A percentile compares a stretch with the other conserved stretches of the same genome.
Conservation (phyloP, 31 red algal genomes). For the Bonnemaisonia californica region DNA sequence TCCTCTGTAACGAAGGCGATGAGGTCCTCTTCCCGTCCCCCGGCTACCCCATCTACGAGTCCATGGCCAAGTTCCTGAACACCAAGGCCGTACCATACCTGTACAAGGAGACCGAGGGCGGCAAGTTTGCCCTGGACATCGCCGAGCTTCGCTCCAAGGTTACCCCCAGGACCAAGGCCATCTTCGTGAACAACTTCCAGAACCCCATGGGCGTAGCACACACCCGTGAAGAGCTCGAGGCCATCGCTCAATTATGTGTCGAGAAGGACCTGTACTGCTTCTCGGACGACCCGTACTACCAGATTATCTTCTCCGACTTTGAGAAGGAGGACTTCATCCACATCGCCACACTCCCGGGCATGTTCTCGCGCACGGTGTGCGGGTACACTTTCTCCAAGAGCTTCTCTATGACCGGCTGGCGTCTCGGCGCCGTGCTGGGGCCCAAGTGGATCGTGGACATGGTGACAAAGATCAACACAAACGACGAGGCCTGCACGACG, state of each 20-base stretch:
- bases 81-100: slow-evolving; percentile 69
- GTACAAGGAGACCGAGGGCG: slow-evolving; percentile 63
- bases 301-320: slow-evolving; percentile 73
- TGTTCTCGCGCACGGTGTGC: slow-evolving; percentile 74
- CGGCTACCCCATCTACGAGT: slow-evolving; percentile 87
- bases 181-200: slow-evolving; percentile 84
- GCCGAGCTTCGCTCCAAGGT: slow-evolving; percentile 48
- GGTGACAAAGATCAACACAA: slow-evolving; percentile 69
- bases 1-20: slow-evolving; percentile 77
- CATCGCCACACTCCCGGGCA: slow-evolving; percentile 72
- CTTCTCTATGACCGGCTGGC: slow-evolving; percentile 96
- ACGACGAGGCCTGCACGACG: slow-evolving; percentile 79
- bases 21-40: slow-evolving; percentile 88
- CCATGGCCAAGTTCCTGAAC: slow-evolving; percentile 63
- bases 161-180: slow-evolving; percentile 64
- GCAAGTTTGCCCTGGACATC: slow-evolving; percentile 57
- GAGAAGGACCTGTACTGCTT: slow-evolving; percentile 75
- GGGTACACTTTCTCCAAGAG: slow-evolving; percentile 90
- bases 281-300: slow-evolving; percentile 87
- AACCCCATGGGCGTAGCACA: slow-evolving; percentile 90
- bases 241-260: slow-evolving; percentile 54
- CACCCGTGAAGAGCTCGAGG: slow-evolving; percentile 59
- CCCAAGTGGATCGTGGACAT: slow-evolving; percentile 69
- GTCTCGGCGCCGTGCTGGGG: slow-evolving; percentile 75
- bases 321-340: slow-evolving; percentile 51